These are phyloP conservation scores for Globisporangium okanoganense DNA, from an alignment of 352 stramenopile genomes.

Conservation along the genomic window DNA sequence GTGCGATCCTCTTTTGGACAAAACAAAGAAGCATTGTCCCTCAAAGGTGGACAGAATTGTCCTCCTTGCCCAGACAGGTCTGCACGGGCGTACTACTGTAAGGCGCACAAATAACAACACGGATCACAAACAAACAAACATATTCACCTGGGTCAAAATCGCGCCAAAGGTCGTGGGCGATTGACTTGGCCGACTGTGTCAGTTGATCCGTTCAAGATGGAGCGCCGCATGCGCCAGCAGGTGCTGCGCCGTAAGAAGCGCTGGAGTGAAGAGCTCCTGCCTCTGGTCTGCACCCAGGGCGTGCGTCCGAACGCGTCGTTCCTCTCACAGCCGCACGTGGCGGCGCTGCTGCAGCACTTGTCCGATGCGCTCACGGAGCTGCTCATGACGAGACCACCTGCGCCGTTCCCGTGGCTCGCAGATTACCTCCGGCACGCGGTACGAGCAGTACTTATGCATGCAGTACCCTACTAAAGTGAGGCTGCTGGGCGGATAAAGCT, in stretches of 20 bases:
- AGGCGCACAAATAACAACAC: background rate
- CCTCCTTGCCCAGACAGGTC: background rate
- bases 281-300: constrained; percentile 19
- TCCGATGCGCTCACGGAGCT: constrained; percentile 40
- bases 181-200: background rate
- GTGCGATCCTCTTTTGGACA: too few species aligned
- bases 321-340: constrained; percentile 24
- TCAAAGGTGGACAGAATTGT: background rate
- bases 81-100: background rate
- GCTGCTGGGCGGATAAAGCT: background rate
- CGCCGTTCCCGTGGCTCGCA: constrained; percentile 46
- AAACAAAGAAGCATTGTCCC: background rate
- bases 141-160: background rate
- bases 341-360: constrained; percentile 49
- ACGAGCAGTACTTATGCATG: background rate
- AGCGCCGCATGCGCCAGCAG: constrained; percentile 3
- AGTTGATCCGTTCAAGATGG: background rate
- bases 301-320: constrained; percentile 40
- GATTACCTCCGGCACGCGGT: constrained; percentile 59
- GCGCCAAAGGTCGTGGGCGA: background rate
- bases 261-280: constrained; percentile 28
- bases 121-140: background rate
- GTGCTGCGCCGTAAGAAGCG: constrained; percentile 17
- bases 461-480: background rate
- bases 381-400: constrained; percentile 42